Conservation (phyloP, 192 early-diverging fungal species). For the Umbelopsis sp. region DNA sequence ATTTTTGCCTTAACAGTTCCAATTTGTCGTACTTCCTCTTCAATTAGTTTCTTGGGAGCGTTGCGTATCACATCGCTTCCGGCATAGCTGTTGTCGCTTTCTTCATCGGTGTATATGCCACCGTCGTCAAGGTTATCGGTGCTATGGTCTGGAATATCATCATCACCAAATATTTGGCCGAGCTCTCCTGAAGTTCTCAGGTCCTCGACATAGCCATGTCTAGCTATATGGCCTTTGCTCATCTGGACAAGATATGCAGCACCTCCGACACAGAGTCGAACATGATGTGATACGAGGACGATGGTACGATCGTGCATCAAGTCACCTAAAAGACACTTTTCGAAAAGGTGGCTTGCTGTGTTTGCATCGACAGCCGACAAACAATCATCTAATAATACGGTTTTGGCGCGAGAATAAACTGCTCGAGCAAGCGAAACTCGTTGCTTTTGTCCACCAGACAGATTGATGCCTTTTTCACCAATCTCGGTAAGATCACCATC, state of each 20-base stretch:
- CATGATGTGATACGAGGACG: constrained; percentile 82
- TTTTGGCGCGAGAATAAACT: constrained; percentile 69
- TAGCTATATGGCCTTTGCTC: constrained; percentile 48
- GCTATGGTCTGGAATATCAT: constrained; percentile 8
- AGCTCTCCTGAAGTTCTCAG: constrained; percentile 22
- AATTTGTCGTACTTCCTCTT: constrained; percentile 27
- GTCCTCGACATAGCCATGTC: constrained; percentile 17
- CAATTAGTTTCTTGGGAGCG: constrained; percentile 18
- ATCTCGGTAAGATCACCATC: constrained; percentile 73
- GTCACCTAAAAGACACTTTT: constrained; percentile 55
- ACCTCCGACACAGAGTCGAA: constrained; percentile 59
- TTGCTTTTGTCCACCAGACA: constrained; percentile 78
- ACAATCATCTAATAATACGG: constrained; percentile 82
- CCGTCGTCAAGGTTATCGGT: constrained; percentile 2
- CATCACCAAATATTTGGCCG: constrained; percentile 17
- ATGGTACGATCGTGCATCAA: constrained; percentile 76
- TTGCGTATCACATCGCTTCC: constrained; percentile 11
- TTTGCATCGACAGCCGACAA: constrained; percentile 61
- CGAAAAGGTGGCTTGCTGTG: constrained; percentile 51
- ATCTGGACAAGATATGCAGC: constrained; percentile 54
- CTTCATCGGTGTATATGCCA: background rate
- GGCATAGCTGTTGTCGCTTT: background rate
- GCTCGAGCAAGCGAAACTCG: constrained; percentile 80
- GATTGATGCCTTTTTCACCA: constrained; percentile 67
- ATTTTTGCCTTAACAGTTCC: constrained; percentile 76